phyloP scores from a whole-genome alignment of 2,329 filamentous ascomycete species.

The Fonsecaea pedrosoi region DNA sequence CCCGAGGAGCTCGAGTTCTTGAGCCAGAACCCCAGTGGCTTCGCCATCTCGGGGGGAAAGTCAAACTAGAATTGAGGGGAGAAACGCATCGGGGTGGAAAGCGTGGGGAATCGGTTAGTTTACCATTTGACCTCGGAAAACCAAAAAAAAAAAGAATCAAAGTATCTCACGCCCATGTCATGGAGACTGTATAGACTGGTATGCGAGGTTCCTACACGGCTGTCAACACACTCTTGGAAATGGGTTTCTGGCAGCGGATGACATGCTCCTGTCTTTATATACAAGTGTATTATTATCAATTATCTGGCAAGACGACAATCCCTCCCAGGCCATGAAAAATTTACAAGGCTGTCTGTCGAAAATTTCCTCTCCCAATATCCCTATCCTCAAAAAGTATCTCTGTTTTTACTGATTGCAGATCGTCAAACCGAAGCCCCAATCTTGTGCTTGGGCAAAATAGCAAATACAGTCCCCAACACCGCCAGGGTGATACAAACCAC shows the following conservation, averaged over 20 bases:
- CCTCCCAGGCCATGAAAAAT: not conserved
- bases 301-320: not conserved
- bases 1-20: conserved; percentile 32
- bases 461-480: conserved; percentile 80
- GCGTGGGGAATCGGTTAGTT: not conserved
- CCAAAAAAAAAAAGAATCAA: no score
- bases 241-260: not conserved
- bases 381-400: not conserved
- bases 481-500: conserved; percentile 73
- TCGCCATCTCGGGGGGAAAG: not conserved
- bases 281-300: not conserved
- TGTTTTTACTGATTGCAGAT: not conserved
- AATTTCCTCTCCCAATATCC: not conserved
- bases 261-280: not conserved
- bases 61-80: not conserved
- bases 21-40: conserved; percentile 32
- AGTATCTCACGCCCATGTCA: no score
- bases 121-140: not conserved
- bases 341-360: not conserved
- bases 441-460: conserved; percentile 80
- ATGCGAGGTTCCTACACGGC: no score
- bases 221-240: not conserved
- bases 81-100: not conserved
- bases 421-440: conserved; percentile 57
- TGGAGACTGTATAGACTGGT: no score